These are phyloP conservation scores for Pseudogymnoascus verrucosus DNA, from an alignment of 2,329 filamentous ascomycete genomes.

Conservation along the genomic window DNA sequence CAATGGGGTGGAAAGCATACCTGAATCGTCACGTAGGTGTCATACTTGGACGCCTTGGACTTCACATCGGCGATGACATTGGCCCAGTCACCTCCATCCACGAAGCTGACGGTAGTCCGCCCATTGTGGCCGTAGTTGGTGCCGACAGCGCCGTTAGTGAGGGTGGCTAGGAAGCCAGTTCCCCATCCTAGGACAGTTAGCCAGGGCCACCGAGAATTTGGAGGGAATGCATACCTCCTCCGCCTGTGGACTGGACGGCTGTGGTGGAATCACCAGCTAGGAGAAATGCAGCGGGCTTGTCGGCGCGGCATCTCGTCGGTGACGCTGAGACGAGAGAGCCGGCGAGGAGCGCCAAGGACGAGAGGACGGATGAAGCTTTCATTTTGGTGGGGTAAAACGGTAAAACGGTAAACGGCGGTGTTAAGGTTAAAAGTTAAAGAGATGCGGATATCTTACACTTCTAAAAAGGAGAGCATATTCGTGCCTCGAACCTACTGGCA, in stretches of 20 bases:
- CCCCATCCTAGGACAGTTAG: conserved; percentile 36
- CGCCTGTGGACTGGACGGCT: conserved; percentile 16
- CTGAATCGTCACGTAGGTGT: conserved; percentile 43
- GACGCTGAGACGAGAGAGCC: not conserved
- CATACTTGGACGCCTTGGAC: conserved; percentile 26
- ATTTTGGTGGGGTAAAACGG: not conserved
- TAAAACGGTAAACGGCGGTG: not conserved
- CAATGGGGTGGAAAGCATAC: conserved; percentile 18
- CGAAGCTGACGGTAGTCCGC: conserved; percentile 40
- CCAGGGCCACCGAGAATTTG: not conserved
- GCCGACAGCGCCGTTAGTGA: conserved; percentile 36
- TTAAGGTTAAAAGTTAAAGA: not conserved
- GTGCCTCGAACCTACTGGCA: not conserved
- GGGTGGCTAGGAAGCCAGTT: conserved; percentile 39
- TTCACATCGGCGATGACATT: conserved; percentile 33
- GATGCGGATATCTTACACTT: not conserved
- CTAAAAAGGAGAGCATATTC: not conserved
- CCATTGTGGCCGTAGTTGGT: conserved; percentile 41
- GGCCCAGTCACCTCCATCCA: conserved; percentile 38
- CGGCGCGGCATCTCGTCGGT: not conserved
- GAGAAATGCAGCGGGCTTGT: conserved; percentile 30
- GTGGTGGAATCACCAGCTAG: conserved; percentile 37
- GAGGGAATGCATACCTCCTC: conserved; percentile 10
- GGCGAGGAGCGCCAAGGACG: conserved; percentile 3
- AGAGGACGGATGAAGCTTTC: conserved; percentile 3